Conservation (phyloP, 805 yeast species). For the Middelhovenomyces tepae region DNA sequence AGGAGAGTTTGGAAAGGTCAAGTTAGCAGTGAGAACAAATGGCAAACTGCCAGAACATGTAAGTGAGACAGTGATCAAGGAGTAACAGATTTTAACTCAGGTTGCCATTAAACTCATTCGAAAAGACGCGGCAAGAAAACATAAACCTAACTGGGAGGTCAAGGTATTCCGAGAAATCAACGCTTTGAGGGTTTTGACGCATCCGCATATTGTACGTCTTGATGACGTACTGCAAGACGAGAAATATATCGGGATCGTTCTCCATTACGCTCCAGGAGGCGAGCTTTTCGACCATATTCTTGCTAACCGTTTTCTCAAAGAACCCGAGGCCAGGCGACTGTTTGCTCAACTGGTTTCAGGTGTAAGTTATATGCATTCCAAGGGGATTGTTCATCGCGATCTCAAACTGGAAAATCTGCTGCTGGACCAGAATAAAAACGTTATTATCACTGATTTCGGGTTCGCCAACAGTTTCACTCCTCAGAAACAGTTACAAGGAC, state of each 20-base stretch:
- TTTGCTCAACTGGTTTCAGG: conserved; percentile 93
- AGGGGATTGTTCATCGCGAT: conserved; percentile 73
- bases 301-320: conserved; percentile 79
- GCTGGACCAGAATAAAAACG: conserved; percentile 77
- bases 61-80: background rate
- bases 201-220: conserved; percentile 86
- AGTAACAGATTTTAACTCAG: conserved; percentile 45
- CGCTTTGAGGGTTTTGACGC: conserved; percentile 67
- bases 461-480: conserved; percentile 90
- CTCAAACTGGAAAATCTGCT: conserved; percentile 65
- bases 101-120: conserved; percentile 91
- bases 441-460: conserved; percentile 85
- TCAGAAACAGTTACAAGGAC: no score
- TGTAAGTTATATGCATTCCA: conserved; percentile 78
- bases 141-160: conserved; percentile 75
- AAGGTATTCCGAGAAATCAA: conserved; percentile 91
- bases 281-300: conserved; percentile 90
- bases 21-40: conserved; percentile 89
- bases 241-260: conserved; percentile 89
- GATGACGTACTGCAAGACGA: conserved; percentile 93
- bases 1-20: conserved; percentile 97
- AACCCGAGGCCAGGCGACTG: conserved; percentile 71
- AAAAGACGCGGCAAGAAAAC: conserved; percentile 79
- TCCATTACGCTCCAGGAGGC: conserved; percentile 96
- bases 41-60: conserved; percentile 42